These are phyloP conservation scores for Penicillium nordicum DNA, from an alignment of 2,329 filamentous ascomycete species.

Conservation along the genomic window DNA sequence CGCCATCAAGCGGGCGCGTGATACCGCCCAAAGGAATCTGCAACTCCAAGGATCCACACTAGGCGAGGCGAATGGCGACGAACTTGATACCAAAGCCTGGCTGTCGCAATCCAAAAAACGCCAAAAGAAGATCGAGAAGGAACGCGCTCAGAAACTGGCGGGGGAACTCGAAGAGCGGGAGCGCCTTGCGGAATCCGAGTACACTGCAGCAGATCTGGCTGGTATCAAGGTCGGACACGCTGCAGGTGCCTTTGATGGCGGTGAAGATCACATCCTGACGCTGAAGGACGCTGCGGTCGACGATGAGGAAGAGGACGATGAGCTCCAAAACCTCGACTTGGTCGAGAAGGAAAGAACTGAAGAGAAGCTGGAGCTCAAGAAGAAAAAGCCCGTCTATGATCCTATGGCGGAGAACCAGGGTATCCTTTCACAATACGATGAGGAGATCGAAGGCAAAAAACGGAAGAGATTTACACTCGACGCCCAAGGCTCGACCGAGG, in stretches of 20 bases:
- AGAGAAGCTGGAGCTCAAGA: slow-evolving; percentile 80
- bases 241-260: slow-evolving; percentile 71
- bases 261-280: slow-evolving; percentile 81
- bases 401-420: slow-evolving; percentile 67
- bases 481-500: slow-evolving; percentile 65
- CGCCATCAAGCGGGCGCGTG: slow-evolving; percentile 81
- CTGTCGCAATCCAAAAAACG: slow-evolving; percentile 85
- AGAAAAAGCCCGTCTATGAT: slow-evolving; percentile 85
- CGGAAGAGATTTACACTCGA: slow-evolving; percentile 83
- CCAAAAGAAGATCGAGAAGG: slow-evolving; percentile 79
- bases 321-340: slow-evolving; percentile 56
- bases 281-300: slow-evolving; percentile 90
- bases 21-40: slow-evolving; percentile 71
- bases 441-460: slow-evolving; percentile 90
- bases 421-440: slow-evolving; percentile 88
- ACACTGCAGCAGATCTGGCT: slow-evolving; percentile 80
- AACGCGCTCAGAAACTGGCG: slow-evolving; percentile 66
- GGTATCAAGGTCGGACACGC: slow-evolving; percentile 93
- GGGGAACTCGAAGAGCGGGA: slow-evolving; percentile 77
- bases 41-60: slow-evolving; percentile 79
- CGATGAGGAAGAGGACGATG: slow-evolving; percentile 81
- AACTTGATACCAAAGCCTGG: slow-evolving; percentile 80
- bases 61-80: slow-evolving; percentile 67
- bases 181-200: slow-evolving; percentile 66
- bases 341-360: slow-evolving; percentile 43